Conservation (phyloP, 805 yeast genomes). For the Candida ovalis region DNA sequence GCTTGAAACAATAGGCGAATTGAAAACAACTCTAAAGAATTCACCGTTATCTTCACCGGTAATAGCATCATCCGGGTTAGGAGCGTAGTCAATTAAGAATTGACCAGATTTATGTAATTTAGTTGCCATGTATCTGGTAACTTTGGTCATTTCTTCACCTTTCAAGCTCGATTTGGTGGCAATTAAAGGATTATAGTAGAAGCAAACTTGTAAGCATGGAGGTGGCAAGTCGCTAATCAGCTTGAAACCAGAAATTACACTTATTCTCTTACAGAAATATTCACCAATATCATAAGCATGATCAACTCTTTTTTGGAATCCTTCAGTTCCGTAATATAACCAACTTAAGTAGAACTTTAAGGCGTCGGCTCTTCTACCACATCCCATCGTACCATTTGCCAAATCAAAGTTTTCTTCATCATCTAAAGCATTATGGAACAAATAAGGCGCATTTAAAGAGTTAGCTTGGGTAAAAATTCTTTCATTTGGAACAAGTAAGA, state of each 20-base stretch:
- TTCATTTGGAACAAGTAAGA: conserved; percentile 68
- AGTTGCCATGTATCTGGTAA: conserved; percentile 60
- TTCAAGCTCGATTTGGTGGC: conserved; percentile 14
- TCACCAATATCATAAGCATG: conserved; percentile 65
- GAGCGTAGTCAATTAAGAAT: conserved; percentile 76
- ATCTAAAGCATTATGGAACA: conserved; percentile 59
- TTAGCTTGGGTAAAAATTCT: conserved; percentile 64
- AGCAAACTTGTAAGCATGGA: conserved; percentile 81
- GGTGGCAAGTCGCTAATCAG: conserved; percentile 58
- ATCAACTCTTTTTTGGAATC: conserved; percentile 63
- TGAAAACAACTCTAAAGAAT: conserved; percentile 81
- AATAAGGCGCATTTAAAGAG: conserved; percentile 74
- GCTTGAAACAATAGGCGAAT: conserved; percentile 56
- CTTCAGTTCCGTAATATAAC: conserved; percentile 72
- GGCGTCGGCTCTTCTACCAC: conserved; percentile 84
- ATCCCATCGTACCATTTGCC: conserved; percentile 90
- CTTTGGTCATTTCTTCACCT: conserved; percentile 42
- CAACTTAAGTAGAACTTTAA: conserved; percentile 75
- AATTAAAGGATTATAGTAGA: conserved; percentile 54
- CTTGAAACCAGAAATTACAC: conserved; percentile 40
- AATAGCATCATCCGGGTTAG: conserved; percentile 46
- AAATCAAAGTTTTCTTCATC: conserved; percentile 62
- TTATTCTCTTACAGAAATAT: conserved; percentile 52
- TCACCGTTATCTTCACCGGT: conserved; percentile 55
- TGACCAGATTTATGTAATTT: conserved; percentile 58